Evolutionary conservation across 805 yeast species (phyloP).

Genomic region (Scheffersomyces coipomensis): DNA sequence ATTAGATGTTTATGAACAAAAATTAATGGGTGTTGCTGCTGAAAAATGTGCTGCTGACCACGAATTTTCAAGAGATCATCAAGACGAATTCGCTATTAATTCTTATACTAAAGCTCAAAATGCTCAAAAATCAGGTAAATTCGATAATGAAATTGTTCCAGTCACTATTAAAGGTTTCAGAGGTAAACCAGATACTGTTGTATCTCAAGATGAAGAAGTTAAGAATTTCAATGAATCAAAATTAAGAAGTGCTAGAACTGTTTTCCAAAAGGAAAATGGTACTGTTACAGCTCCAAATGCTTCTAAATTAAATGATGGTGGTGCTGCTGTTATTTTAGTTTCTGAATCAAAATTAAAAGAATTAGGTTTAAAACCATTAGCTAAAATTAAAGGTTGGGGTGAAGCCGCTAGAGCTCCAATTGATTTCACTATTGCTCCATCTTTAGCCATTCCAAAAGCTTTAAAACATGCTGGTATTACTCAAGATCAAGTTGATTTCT

Average conservation of each 20-base stretch:
- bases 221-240: conserved; percentile 73
- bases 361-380: conserved; percentile 84
- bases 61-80: conserved; percentile 74
- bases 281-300: conserved; percentile 98
- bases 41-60: conserved; percentile 93
- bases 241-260: conserved; percentile 84
- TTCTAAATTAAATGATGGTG: conserved; percentile 96
- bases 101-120: conserved; percentile 84
- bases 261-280: conserved; percentile 90
- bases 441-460: conserved; percentile 95
- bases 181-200: conserved; percentile 76
- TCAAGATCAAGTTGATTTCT: conserved; percentile 74
- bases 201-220: conserved; percentile 82
- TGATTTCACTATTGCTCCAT: conserved; percentile 95
- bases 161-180: conserved; percentile 85
- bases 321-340: conserved; percentile 88
- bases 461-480: conserved; percentile 77
- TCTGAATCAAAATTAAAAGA: conserved; percentile 83
- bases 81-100: conserved; percentile 81
- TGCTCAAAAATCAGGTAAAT: conserved; percentile 82
- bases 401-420: conserved; percentile 96
- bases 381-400: conserved; percentile 91
- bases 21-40: conserved; percentile 96
- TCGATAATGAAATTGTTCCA: conserved; percentile 79
- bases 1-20: conserved; percentile 83